Base-by-base conservation (phyloP, 2,329 filamentous ascomycete species). In the Penicillium freii region DNA sequence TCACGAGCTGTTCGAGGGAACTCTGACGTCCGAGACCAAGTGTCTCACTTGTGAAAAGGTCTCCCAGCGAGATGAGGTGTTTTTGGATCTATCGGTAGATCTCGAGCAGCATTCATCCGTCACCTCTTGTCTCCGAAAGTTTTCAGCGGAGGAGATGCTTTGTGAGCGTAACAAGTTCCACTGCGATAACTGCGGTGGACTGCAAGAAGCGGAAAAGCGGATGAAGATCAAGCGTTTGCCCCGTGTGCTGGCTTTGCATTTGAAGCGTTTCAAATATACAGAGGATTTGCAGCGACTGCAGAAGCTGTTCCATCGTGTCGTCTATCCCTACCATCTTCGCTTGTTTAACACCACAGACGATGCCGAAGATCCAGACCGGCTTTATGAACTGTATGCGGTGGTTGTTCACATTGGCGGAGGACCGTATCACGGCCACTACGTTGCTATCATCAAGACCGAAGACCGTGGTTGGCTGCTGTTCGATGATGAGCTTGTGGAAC, bases 161-260 rank as follows among this genome's bases (percentile, higher is more conserved):
- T 97, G 94, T 71, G 94, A 99, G 77, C 85, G 92, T 59, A 97
- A 99, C 80, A 99, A 99, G 72, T 99, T 99, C 65, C 93, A 99
- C 71, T 99, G 94, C 77, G 94, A 99, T 73, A 92, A 92, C 67
- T 99, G 94, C 66, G 94, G 94, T 52, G 94, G 94, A 3, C 79
- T 99, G 54, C 94, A 99, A 75, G 94, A 99, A 77, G 94, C 94
- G 0, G 94, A 99, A 75, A 99, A 97, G 80, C 86, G 94, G 62
- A 99, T 99, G 94, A 99, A 97, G 80, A 93, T 99, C 66, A 97
- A 99, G 79, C 86, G 90, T 52, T 78, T 97, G 70, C 94, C 94
- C 4, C 92, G 91, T 70, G 91, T 99, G 58, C 77, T 99, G 62
- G 92, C 94, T 5, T 79, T 99, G 57, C 94, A 99, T 71, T 78